Evolutionary conservation across 257 asterid species (phyloP).

Genomic region (Solanum tarapatanum): DNA sequence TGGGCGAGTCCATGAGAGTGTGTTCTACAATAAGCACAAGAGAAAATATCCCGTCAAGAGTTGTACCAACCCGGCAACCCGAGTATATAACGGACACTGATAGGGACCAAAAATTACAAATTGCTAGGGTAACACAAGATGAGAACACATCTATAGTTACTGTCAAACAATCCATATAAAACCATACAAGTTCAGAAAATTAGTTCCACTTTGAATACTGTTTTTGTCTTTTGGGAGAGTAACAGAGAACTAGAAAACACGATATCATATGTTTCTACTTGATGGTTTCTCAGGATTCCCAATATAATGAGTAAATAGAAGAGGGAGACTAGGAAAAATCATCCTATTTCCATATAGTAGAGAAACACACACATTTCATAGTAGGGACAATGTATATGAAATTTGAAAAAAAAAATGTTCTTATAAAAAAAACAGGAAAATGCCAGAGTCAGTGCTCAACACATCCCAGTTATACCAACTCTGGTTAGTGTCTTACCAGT

Average conservation of each 20-base stretch:
- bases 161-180: not conserved
- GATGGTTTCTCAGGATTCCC: not conserved
- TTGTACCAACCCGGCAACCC: not conserved
- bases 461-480: not conserved
- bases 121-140: not conserved
- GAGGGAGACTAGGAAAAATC: not conserved
- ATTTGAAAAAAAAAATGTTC: not conserved
- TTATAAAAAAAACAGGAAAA: not conserved
- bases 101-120: not conserved
- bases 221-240: not conserved
- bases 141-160: not conserved
- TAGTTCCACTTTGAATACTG: not conserved
- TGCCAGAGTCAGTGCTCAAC: not conserved
- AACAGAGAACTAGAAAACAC: not conserved
- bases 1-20: not conserved
- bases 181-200: not conserved
- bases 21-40: not conserved
- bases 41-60: not conserved
- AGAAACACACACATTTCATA: not conserved
- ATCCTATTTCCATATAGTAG: not conserved
- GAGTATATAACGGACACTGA: not conserved
- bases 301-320: not conserved
- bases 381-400: not conserved
- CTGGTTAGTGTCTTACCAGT: not conserved
- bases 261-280: not conserved